A percentile compares a stretch with the other conserved stretches of the same genome.
Conservation (phyloP, 345 rosid genomes). For the Isatis tinctoria region DNA sequence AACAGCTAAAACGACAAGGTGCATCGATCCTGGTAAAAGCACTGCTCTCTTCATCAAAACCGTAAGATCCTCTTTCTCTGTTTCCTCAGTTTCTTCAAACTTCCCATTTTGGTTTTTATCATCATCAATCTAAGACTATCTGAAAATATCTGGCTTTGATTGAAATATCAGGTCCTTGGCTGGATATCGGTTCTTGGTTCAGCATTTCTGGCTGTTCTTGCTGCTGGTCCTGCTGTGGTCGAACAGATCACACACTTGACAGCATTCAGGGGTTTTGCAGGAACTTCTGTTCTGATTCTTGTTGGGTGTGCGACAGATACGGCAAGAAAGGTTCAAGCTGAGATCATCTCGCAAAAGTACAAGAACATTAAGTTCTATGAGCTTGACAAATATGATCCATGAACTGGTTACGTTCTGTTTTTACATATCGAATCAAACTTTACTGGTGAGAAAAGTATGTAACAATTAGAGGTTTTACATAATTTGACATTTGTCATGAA, state of each 20-base stretch:
- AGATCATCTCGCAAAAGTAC: slow-evolving; percentile 92
- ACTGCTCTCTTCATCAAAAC: slow-evolving; percentile 82
- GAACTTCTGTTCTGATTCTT: slow-evolving; percentile 93
- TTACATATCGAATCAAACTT: not conserved
- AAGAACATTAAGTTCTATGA: slow-evolving; percentile 91
- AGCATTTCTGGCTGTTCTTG: slow-evolving; percentile 76
- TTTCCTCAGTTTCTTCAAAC: not conserved
- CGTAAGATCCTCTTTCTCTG: slow-evolving; percentile 39
- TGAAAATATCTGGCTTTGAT: not conserved
- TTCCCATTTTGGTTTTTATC: not conserved
- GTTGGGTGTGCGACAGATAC: slow-evolving; percentile 99
- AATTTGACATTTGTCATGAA: not conserved
- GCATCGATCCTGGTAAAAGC: slow-evolving; percentile 93
- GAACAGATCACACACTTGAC: slow-evolving; percentile 92
- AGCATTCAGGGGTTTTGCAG: slow-evolving; percentile 97
- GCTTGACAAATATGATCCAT: slow-evolving; percentile 45
- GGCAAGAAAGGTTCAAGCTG: slow-evolving; percentile 96
- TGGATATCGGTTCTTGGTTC: slow-evolving; percentile 95
- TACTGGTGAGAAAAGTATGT: not conserved
- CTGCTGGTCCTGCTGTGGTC: slow-evolving; percentile 93
- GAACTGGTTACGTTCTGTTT: not conserved
- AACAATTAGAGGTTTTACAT: slow-evolving; percentile 1
- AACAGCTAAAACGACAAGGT: slow-evolving; percentile 95
- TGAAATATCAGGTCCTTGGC: slow-evolving; percentile 64
- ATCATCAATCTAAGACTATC: not conserved